phyloP scores from a whole-genome alignment of 495 filamentous ascomycete species.

The Lasiosphaeria miniovina region DNA sequence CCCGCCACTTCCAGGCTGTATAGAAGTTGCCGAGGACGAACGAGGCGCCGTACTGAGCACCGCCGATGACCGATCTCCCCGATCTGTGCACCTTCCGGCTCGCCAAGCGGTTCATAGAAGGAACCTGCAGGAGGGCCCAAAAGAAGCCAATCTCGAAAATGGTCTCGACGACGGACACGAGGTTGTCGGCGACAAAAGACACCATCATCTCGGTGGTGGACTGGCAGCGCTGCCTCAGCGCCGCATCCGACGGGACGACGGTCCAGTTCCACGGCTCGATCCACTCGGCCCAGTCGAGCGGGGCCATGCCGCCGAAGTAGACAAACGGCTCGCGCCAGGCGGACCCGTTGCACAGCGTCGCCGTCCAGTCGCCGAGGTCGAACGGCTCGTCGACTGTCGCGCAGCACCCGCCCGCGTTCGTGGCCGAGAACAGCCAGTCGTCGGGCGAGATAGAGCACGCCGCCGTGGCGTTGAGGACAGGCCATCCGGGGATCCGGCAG shows the following conservation, averaged over 20 bases:
- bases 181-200: constrained; percentile 2
- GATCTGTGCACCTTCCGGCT: background rate
- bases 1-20: background rate
- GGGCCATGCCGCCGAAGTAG: constrained; percentile 14
- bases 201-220: background rate
- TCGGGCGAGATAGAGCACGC: background rate
- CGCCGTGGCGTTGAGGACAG: constrained; percentile 9
- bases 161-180: background rate
- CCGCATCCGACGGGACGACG: background rate
- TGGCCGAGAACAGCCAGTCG: constrained; percentile 10
- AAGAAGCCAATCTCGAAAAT: background rate
- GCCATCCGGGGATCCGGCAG: constrained; percentile 8
- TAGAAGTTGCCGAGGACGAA: background rate
- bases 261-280: constrained; percentile 14
- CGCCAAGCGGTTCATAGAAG: background rate
- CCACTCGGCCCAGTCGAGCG: constrained; percentile 10
- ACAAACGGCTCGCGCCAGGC: constrained; percentile 9
- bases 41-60: background rate
- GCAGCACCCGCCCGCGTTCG: constrained; percentile 9
- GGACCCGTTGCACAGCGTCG: constrained; percentile 6
- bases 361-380: constrained; percentile 7
- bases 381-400: constrained; percentile 3
- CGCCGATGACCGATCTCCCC: background rate
- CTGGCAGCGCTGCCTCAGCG: background rate
- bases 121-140: background rate